Evolutionary conservation across 768 basidiomycete genomes (phyloP).

Genomic region (Pisolithus sp.): DNA sequence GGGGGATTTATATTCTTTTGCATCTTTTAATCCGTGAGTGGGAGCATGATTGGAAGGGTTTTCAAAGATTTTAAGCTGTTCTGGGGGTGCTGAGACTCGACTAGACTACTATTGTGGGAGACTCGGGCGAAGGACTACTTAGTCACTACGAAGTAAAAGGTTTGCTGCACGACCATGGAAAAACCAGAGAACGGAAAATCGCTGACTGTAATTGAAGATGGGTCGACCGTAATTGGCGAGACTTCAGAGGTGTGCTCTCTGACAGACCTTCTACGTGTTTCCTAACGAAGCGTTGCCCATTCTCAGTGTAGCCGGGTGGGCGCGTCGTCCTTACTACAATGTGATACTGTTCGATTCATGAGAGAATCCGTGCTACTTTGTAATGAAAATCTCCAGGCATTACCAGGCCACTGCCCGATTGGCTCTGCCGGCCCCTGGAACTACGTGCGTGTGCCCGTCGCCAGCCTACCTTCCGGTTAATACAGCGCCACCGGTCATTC

Average conservation of each 20-base stretch:
- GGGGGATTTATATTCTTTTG: conserved; percentile 55
- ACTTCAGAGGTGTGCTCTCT: neutral
- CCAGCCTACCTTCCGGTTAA: too few species aligned
- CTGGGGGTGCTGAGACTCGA: conserved; percentile 45
- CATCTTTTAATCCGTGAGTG: conserved; percentile 16
- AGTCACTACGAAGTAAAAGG: conserved; percentile 46
- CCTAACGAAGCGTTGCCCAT: too few species aligned
- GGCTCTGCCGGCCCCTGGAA: too few species aligned
- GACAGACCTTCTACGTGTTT: too few species aligned
- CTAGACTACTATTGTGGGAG: conserved; percentile 38
- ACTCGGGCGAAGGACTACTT: conserved; percentile 40
- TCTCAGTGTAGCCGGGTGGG: too few species aligned
- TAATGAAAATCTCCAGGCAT: too few species aligned
- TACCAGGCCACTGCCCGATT: too few species aligned
- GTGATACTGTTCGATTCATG: too few species aligned
- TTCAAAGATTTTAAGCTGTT: conserved; percentile 54
- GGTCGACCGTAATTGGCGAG: conserved; percentile 17
- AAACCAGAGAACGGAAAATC: conserved; percentile 51
- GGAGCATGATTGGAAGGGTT: conserved; percentile 44
- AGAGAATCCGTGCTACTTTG: too few species aligned
- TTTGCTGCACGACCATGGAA: conserved; percentile 52
- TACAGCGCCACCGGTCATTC: too few species aligned
- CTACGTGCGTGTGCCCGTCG: too few species aligned
- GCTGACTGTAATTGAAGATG: conserved; percentile 45
- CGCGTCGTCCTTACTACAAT: too few species aligned